Evolutionary conservation across 768 basidiomycete species (phyloP).

Genomic region (Boletus rufocinnamomeus): DNA sequence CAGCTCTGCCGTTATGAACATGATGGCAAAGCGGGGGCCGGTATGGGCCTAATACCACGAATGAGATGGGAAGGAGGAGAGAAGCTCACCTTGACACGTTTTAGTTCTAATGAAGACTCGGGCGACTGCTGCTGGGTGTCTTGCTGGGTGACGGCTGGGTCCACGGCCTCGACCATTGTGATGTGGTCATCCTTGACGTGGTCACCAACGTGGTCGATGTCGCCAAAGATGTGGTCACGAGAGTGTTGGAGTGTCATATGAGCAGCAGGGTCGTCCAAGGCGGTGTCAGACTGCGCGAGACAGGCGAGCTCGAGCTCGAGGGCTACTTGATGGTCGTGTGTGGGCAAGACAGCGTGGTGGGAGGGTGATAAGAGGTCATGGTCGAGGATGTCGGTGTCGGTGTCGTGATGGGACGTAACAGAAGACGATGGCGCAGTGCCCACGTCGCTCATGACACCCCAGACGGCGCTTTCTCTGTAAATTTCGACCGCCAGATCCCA

Average conservation of each 20-base stretch:
- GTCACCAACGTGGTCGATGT: constrained; percentile 38
- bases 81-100: constrained; percentile 78
- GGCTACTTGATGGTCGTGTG: constrained; percentile 36
- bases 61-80: constrained; percentile 21
- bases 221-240: constrained; percentile 36
- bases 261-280: constrained; percentile 27
- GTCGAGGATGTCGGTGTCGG: constrained; percentile 36
- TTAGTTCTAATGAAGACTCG: constrained; percentile 71
- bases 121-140: constrained; percentile 62
- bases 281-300: constrained; percentile 30
- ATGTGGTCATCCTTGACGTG: constrained; percentile 36
- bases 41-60: constrained; percentile 17
- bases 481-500: constrained; percentile 25
- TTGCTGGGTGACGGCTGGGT: constrained; percentile 46
- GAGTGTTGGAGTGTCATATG: constrained; percentile 33
- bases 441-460: constrained; percentile 45
- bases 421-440: constrained; percentile 37
- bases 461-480: constrained; percentile 23
- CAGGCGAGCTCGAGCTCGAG: constrained; percentile 32
- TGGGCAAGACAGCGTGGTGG: constrained; percentile 29
- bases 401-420: constrained; percentile 32
- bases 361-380: constrained; percentile 36
- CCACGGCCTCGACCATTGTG: constrained; percentile 38
- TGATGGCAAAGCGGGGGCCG: constrained; percentile 23
- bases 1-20: constrained; percentile 21